These are phyloP conservation scores for Turnera subulata DNA, from an alignment of 345 rosid species.

Conservation along the genomic window DNA sequence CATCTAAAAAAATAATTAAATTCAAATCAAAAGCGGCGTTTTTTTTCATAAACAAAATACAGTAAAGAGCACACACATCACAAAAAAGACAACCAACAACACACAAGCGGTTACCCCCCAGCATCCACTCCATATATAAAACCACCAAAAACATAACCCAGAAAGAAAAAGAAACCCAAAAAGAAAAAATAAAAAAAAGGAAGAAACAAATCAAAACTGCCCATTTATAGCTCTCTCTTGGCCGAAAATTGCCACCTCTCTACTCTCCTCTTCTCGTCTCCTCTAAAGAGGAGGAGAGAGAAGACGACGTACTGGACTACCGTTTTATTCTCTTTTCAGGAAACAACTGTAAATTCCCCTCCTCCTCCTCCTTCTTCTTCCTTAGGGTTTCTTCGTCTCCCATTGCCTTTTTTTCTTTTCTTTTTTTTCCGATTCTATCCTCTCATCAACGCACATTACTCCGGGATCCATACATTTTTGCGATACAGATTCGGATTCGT, in stretches of 20 bases:
- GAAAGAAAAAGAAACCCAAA: background rate
- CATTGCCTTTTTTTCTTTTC: conserved; percentile 1
- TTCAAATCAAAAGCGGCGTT: too few species aligned
- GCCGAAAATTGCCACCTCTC: background rate
- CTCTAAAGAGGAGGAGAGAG: conserved; percentile 32
- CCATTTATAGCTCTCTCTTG: conserved; percentile 12
- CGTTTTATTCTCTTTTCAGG: background rate
- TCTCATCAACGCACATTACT: conserved; percentile 18
- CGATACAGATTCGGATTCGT: conserved; percentile 9
- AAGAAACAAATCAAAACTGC: background rate
- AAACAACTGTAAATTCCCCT: conserved; percentile 8
- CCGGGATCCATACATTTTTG: conserved; percentile 13
- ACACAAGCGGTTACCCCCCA: too few species aligned
- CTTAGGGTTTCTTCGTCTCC: conserved; percentile 19
- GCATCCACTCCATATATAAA: too few species aligned
- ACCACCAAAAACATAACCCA: too few species aligned
- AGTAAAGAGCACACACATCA: too few species aligned
- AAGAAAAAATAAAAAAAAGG: background rate
- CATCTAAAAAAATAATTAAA: too few species aligned
- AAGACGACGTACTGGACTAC: conserved; percentile 4
- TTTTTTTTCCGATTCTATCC: background rate
- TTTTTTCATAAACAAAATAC: too few species aligned
- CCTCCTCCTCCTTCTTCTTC: background rate
- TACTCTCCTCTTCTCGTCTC: conserved; percentile 17
- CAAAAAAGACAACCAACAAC: too few species aligned